Base-by-base conservation (phyloP, 1,139 yeast species). In the Lodderomyces orthopsilosis region DNA sequence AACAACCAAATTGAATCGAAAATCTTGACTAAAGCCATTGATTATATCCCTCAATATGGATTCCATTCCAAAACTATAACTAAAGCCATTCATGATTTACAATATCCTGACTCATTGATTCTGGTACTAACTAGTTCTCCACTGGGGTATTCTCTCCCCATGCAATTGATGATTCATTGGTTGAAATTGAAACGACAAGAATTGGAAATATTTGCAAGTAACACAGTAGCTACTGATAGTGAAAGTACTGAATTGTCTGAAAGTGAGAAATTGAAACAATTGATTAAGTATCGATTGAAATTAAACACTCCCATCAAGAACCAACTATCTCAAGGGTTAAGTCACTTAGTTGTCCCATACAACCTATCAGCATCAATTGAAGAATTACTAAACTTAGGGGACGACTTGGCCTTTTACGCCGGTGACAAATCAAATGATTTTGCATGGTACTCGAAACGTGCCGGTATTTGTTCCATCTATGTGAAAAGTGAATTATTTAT, bases 361-460 rank as follows among this genome's bases (percentile, higher is more conserved):
- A 81, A 81, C 55, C 43, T 81, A 30, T 54, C 68, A 2, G 54
- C 55, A 26, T 75, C 89, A 0, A 49, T 85, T 38, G 77, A 75
- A 28, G 95, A 89, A 57, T 74, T 93, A 47, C 86, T 83, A 55
- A 75, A 77, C 43, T 73, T 91, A 43, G 75, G 90, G 14, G 97
- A 93, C 62, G 98, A 93, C 58, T 74, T 93, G 50, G 79, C 89
- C 42, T 89, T 68, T 62, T 81, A 81, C 53, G 81, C 95, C 0
- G 94, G 91, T 3, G 97, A 91, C 58, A 65, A 72, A 43, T 80
- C 94, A n/a, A 79, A 84, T 47, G 96, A 89, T 61, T 83, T 87
- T 61, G 84, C 88, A 2, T 93, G 98, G 98, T 93, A 93, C 61
- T 70, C 95, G n/a, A 87, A 90, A 59, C 72, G 98, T 51, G 68